Evolutionary conservation across 768 basidiomycete species (phyloP).

Genomic region (Sistotremastrum niveocremeum): DNA sequence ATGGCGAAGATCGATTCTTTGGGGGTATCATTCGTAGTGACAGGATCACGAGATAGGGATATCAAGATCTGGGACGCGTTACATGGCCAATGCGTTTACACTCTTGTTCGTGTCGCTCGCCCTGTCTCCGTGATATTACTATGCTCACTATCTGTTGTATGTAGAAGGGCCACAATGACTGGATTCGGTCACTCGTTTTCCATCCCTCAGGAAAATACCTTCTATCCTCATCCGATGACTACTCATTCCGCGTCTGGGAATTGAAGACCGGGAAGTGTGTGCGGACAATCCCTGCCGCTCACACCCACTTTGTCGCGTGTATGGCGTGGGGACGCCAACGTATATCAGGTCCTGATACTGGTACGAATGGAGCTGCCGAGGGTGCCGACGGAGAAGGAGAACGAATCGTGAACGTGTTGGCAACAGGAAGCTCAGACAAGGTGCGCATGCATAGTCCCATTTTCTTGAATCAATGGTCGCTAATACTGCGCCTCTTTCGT

Average conservation of each 20-base stretch:
- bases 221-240: slow-evolving; percentile 86
- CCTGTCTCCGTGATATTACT: background rate
- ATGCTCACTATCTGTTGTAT: slow-evolving; percentile 4
- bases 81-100: slow-evolving; percentile 69
- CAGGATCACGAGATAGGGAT: slow-evolving; percentile 81
- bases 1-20: slow-evolving; percentile 23
- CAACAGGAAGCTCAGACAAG: no score
- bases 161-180: slow-evolving; percentile 75
- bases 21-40: slow-evolving; percentile 47
- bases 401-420: no score
- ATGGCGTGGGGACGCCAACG: slow-evolving; percentile 59
- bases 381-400: no score
- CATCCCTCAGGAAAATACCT: slow-evolving; percentile 85
- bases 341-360: no score
- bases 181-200: slow-evolving; percentile 80
- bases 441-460: no score
- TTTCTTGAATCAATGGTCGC: no score
- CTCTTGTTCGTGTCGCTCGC: slow-evolving; percentile 38
- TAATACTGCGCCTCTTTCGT: no score
- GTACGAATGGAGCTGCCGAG: no score
- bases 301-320: slow-evolving; percentile 70
- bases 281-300: slow-evolving; percentile 75
- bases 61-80: slow-evolving; percentile 86
- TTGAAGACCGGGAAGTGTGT: slow-evolving; percentile 71
- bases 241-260: slow-evolving; percentile 86